Evolutionary conservation across 306 rosid species (phyloP), one percentile per base, ranked within the genome.

Genomic region (Casuarina equisetifolia): DNA sequence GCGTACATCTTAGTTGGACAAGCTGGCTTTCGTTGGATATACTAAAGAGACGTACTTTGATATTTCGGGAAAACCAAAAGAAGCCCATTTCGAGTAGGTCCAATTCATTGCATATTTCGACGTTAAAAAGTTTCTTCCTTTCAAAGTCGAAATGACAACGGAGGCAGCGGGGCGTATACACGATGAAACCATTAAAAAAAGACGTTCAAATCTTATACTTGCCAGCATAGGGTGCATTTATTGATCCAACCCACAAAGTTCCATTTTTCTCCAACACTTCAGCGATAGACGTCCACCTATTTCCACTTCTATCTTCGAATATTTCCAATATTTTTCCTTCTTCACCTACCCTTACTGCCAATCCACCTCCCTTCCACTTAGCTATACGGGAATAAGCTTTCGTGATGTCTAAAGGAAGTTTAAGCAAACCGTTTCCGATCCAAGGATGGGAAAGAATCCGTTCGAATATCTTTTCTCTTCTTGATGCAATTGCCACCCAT

Each of bases 401-500:
- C 59, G 79, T 84, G 0, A 87, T 59, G 57, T 86, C 80, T 67
- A 89, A 38, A 63, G 97, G 94, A 72, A 89, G 81, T 70, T 74
- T 71, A n/a, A 88, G 74, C 58, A 93, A n/a, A 4, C 64, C 39
- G 54, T 83, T 89, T 45, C 93, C 89, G 17, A 91, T 75, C 79
- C 84, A 78, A 1, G 90, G 83, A 36, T 83, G 55, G 9, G 94
- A 80, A 43, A 91, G 61, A 72, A 89, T 55, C 89, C 83, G 76
- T 40, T 78, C 69, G 44, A 87, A 19, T 39, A 84, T 2, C 16
- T 62, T 84, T 5, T 64, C 82, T 75, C 72, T 82, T 82, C 83
- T 88, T 4, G 94, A 84, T 79, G 85, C 38, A 42, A 93, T 80
- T 80, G 90, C 98, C 1, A 93, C 94, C 98, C 98, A 93, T 78